Conservation (phyloP, 1,284 basidiomycete species). For the Phlebopus sp. region DNA sequence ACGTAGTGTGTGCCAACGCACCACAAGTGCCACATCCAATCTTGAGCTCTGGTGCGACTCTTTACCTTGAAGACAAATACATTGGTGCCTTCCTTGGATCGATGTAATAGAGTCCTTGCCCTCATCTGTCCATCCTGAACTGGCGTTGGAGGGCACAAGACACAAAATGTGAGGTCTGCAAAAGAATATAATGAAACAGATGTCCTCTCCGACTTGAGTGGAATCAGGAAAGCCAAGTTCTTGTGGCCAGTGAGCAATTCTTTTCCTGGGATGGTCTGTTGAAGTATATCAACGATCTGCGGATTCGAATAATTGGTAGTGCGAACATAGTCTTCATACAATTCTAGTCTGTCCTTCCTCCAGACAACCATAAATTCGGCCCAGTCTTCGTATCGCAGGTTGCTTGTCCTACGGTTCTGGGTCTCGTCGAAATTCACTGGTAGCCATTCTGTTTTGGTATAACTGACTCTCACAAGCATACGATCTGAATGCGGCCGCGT, state of each 20-base stretch:
- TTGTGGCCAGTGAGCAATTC: conserved; percentile 66
- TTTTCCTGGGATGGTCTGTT: conserved; percentile 57
- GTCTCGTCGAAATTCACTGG: conserved; percentile 64
- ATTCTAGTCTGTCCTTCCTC: conserved; percentile 68
- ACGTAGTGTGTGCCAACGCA: conserved; percentile 26
- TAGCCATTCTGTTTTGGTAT: conserved; percentile 53
- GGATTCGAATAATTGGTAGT: background rate
- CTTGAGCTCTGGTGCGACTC: conserved; percentile 66
- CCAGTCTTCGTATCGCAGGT: conserved; percentile 69
- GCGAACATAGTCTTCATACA: conserved; percentile 78
- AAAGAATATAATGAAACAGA: conserved; percentile 78
- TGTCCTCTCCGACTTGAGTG: conserved; percentile 57
- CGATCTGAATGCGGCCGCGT: conserved; percentile 52
- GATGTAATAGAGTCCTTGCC: conserved; percentile 44
- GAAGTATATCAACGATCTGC: conserved; percentile 8
- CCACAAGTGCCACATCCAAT: conserved; percentile 87
- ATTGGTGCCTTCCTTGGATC: conserved; percentile 61
- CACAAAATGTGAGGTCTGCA: conserved; percentile 75
- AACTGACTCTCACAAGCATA: conserved; percentile 77
- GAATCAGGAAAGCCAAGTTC: conserved; percentile 66
- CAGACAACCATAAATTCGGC: conserved; percentile 79
- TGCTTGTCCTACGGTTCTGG: conserved; percentile 56
- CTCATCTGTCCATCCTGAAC: conserved; percentile 37
- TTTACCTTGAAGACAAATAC: conserved; percentile 78
- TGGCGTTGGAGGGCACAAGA: conserved; percentile 62